These are phyloP conservation scores for Gardenia jasminoides DNA, from an alignment of 257 asterid genomes.

Conservation along the genomic window DNA sequence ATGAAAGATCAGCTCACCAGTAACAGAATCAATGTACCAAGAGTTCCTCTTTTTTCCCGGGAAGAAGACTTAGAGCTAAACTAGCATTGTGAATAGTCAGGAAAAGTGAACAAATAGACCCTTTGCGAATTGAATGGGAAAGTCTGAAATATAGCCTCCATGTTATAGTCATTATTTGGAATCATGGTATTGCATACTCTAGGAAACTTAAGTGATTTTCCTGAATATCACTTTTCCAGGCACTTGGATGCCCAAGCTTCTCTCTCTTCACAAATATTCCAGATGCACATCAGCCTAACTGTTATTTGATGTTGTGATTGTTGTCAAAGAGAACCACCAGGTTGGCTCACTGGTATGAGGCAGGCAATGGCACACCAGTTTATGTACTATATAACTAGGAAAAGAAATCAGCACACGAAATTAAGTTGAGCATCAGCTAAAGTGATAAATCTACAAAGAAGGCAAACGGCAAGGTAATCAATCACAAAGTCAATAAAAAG, in stretches of 20 bases:
- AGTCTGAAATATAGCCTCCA: not conserved
- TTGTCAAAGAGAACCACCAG: not conserved
- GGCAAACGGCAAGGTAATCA: not conserved
- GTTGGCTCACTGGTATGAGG: not conserved
- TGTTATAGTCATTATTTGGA: not conserved
- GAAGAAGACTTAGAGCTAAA: no score
- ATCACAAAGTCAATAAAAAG: not conserved
- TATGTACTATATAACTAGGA: not conserved
- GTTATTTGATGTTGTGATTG: no score
- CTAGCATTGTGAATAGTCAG: not conserved
- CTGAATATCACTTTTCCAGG: not conserved
- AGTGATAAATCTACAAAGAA: not conserved
- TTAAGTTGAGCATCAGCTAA: not conserved
- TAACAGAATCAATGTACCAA: not conserved
- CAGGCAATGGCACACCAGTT: not conserved
- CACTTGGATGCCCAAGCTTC: not conserved
- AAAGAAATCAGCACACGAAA: not conserved
- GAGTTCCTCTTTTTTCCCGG: no score
- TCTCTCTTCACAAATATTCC: not conserved
- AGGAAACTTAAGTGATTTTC: not conserved
- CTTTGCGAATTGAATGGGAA: not conserved
- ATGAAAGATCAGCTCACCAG: not conserved
- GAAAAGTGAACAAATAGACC: not conserved
- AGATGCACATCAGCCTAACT: not conserved
- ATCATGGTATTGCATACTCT: not conserved